Percentiles rank a stretch among this genome's conserved stretches.
phyloP scores from a whole-genome alignment of 805 yeast genomes.

The Diddensiella caesifluorescens region DNA sequence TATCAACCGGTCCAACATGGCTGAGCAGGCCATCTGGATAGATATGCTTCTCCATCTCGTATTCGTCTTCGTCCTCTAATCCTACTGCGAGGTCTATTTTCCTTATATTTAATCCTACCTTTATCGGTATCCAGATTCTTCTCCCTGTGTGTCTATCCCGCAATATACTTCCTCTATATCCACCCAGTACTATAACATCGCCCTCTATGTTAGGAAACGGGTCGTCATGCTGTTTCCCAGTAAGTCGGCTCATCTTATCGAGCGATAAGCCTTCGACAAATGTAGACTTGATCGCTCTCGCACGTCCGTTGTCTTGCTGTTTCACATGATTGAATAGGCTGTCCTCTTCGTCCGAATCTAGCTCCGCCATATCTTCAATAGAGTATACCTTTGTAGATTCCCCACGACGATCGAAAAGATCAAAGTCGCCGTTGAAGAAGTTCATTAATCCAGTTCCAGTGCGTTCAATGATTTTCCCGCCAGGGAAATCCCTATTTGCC shows the following conservation, averaged over 20 bases:
- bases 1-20: constrained; percentile 84
- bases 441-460: constrained; percentile 13
- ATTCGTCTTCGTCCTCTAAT: constrained; percentile 66
- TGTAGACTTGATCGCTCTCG: constrained; percentile 64
- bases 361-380: constrained; percentile 34
- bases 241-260: constrained; percentile 30
- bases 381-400: too few species aligned
- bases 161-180: constrained; percentile 78
- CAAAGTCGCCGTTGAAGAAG: constrained; percentile 15
- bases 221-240: constrained; percentile 19
- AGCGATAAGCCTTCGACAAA: constrained; percentile 45
- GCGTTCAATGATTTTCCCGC: constrained; percentile 18
- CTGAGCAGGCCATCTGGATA: constrained; percentile 73
- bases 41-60: constrained; percentile 43
- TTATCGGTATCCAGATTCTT: constrained; percentile 79
- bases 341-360: constrained; percentile 62
- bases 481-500: constrained; percentile 27
- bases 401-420: constrained; percentile 5
- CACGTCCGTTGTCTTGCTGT: constrained; percentile 58
- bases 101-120: constrained; percentile 73
- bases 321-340: constrained; percentile 44
- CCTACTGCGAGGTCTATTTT: constrained; percentile 69
- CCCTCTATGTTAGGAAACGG: constrained; percentile 52
- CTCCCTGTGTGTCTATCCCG: constrained; percentile 58
- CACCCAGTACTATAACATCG: constrained; percentile 77